Conservation (phyloP, 306 rosid genomes). For the Rubus parviflorus region DNA sequence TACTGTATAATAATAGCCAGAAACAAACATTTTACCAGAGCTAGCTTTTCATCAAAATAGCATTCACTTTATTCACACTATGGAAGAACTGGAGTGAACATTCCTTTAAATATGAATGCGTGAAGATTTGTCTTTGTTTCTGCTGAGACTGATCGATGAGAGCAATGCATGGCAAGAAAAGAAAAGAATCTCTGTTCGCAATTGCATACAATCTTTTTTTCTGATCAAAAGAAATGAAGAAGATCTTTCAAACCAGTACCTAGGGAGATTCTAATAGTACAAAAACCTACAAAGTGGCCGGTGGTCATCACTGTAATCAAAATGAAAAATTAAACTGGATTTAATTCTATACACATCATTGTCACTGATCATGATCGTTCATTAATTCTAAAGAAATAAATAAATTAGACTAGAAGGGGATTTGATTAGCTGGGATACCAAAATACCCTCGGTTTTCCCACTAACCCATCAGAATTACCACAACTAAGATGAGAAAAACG, state of each 20-base stretch:
- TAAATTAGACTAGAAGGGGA: neutral
- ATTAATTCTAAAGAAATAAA: neutral
- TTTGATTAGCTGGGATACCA: slow-evolving; percentile 35
- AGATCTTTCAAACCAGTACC: slow-evolving; percentile 13
- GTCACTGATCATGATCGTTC: slow-evolving; percentile 25
- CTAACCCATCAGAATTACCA: slow-evolving; percentile 20
- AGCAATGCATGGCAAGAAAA: slow-evolving; percentile 6
- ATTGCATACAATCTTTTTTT: slow-evolving; percentile 28
- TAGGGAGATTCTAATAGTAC: slow-evolving; percentile 23
- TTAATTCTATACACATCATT: slow-evolving; percentile 31
- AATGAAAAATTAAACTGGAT: slow-evolving; percentile 18
- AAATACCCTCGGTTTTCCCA: slow-evolving; percentile 90
- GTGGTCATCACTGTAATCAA: neutral
- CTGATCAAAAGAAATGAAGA: slow-evolving; percentile 12
- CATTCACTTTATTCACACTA: slow-evolving; percentile 18
- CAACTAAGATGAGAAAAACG: slow-evolving; percentile 65
- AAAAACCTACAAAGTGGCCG: neutral
- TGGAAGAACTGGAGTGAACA: slow-evolving; percentile 1
- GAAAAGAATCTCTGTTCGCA: slow-evolving; percentile 28
- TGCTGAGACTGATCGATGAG: neutral
- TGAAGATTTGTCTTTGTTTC: neutral
- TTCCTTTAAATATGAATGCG: neutral
- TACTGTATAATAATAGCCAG: slow-evolving; percentile 28
- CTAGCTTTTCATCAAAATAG: slow-evolving; percentile 2
- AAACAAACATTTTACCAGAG: slow-evolving; percentile 5